These are phyloP conservation scores for Diversispora eburnea DNA, from an alignment of 192 early-diverging fungal genomes.

Conservation along the genomic window DNA sequence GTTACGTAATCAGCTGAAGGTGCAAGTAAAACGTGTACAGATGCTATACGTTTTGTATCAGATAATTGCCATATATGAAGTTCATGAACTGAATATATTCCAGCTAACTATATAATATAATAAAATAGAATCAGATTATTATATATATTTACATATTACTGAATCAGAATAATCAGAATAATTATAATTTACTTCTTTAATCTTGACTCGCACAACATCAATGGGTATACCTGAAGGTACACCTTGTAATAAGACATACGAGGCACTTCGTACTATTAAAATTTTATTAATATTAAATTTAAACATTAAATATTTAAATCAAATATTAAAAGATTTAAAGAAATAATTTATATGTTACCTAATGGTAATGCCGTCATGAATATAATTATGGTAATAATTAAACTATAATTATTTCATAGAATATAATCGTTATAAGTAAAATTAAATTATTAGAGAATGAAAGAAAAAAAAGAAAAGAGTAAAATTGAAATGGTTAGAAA, in stretches of 20 bases:
- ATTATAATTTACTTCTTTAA: conserved; percentile 44
- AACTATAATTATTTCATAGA: conserved; percentile 27
- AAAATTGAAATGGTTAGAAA: background rate
- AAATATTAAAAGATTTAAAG: background rate
- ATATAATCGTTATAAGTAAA: background rate
- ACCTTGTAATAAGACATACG: conserved; percentile 77
- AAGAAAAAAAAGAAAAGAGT: background rate
- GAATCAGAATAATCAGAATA: background rate
- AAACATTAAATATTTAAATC: background rate
- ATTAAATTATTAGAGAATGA: no score
- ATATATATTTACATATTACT: background rate
- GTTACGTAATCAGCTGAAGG: conserved; percentile 65
- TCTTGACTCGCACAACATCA: conserved; percentile 56
- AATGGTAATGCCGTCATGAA: conserved; percentile 48
- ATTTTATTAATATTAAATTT: background rate
- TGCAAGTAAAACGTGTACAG: conserved; percentile 73
- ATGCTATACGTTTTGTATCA: conserved; percentile 76
- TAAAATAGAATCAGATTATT: background rate
- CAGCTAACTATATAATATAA: conserved; percentile 18
- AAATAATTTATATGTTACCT: conserved; percentile 24
- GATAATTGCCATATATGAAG: conserved; percentile 91
- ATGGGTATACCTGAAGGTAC: conserved; percentile 67
- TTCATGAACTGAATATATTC: conserved; percentile 79
- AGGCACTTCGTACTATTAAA: conserved; percentile 53
- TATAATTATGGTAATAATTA: conserved; percentile 62